Conservation (phyloP, 768 basidiomycete genomes). For the Russula compacta region DNA sequence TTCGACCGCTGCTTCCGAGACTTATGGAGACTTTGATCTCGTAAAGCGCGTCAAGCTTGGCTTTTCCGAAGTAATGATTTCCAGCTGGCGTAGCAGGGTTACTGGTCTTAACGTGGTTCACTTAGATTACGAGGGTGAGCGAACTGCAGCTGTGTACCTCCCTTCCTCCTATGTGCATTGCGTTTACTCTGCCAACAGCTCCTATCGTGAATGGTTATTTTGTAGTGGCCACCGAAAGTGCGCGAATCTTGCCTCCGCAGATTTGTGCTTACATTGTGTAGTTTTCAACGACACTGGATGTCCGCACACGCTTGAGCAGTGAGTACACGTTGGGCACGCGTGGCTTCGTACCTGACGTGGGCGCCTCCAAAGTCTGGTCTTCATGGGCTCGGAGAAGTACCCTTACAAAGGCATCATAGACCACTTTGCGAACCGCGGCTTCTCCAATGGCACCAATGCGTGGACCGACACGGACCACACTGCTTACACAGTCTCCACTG, state of each 20-base stretch:
- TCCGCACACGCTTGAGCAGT: conserved; percentile 96
- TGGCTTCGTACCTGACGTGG: background rate
- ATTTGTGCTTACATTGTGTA: conserved; percentile 24
- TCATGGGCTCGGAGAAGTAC: conserved; percentile 92
- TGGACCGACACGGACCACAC: conserved; percentile 97
- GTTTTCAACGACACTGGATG: conserved; percentile 93
- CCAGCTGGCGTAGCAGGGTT: conserved; percentile 80
- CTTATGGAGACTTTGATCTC: conserved; percentile 77
- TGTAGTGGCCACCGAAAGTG: conserved; percentile 84
- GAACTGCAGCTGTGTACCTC: background rate
- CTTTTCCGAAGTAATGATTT: conserved; percentile 71
- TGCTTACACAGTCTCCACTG: conserved; percentile 92
- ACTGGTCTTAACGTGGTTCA: conserved; percentile 89
- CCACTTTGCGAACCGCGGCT: conserved; percentile 88
- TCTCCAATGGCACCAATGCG: conserved; percentile 87
- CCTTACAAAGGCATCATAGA: conserved; percentile 96
- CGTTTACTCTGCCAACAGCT: conserved; percentile 35
- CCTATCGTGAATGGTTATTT: conserved; percentile 90
- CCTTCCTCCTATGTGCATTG: conserved; percentile 3
- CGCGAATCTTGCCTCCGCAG: conserved; percentile 21
- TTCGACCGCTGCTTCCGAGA: conserved; percentile 20
- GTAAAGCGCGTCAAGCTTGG: conserved; percentile 66
- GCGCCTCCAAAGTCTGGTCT: conserved; percentile 53
- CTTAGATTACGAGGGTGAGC: conserved; percentile 77
- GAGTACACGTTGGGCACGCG: conserved; percentile 25